Conservation (phyloP, 129 eudicot genomes). For the Logfia minima region DNA sequence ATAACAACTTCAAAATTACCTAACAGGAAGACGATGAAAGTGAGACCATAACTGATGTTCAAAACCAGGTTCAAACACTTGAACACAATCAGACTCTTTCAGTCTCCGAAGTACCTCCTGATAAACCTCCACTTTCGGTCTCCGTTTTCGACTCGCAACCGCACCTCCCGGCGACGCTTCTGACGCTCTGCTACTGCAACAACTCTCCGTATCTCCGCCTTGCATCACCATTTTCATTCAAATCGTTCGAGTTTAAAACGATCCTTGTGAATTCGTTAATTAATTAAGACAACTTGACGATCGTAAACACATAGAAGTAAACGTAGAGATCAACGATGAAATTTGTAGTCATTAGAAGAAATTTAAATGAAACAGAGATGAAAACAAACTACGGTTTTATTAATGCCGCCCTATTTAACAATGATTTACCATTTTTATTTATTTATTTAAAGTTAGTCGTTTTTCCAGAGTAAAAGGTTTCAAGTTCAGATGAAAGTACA, state of each 20-base stretch:
- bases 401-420: background rate
- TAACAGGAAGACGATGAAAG: constrained; percentile 59
- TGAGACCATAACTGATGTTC: constrained; percentile 79
- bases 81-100: constrained; percentile 47
- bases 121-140: constrained; percentile 62
- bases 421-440: background rate
- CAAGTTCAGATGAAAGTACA: constrained; percentile 7
- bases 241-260: constrained; percentile 16
- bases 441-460: background rate
- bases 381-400: background rate
- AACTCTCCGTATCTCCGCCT: constrained; percentile 58
- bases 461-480: background rate
- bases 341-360: background rate
- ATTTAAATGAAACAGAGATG: background rate
- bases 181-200: constrained; percentile 69
- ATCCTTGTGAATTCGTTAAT: background rate
- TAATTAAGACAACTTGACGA: background rate
- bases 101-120: constrained; percentile 55
- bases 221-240: constrained; percentile 19
- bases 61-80: constrained; percentile 56
- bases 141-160: constrained; percentile 42
- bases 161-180: constrained; percentile 46
- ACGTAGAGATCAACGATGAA: background rate
- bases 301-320: background rate
- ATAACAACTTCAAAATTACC: constrained; percentile 36